A percentile compares a stretch with the other conserved stretches of the same genome.
Evolutionary conservation across 1,139 yeast genomes (phyloP).

Genomic region (Suhomyces panamericanus): DNA sequence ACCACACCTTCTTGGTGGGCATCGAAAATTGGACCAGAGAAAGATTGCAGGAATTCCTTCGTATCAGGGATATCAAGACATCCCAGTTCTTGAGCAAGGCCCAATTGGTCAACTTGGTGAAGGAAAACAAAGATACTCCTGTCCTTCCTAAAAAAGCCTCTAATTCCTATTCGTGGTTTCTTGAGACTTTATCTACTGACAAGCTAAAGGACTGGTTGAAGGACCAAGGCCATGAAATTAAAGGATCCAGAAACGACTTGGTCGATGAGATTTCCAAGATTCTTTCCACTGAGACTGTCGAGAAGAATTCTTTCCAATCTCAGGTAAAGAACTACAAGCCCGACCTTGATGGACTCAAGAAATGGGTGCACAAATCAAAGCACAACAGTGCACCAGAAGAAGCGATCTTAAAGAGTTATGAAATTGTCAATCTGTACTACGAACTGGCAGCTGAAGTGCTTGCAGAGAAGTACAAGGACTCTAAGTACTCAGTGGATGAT

Average conservation of each 20-base stretch:
- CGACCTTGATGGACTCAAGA: slow-evolving; percentile 20
- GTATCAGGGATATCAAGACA: slow-evolving; percentile 49
- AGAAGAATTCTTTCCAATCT: slow-evolving; percentile 10
- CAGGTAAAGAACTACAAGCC: slow-evolving; percentile 24
- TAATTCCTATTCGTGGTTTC: slow-evolving; percentile 21
- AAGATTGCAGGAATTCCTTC: slow-evolving; percentile 51
- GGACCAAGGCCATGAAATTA: slow-evolving; percentile 25
- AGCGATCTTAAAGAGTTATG: slow-evolving; percentile 21
- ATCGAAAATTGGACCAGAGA: slow-evolving; percentile 50
- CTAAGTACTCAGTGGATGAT: slow-evolving; percentile 21
- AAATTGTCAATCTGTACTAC: slow-evolving; percentile 42
- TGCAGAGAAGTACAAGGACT: slow-evolving; percentile 23
- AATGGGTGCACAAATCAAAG: slow-evolving; percentile 13
- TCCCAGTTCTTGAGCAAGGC: slow-evolving; percentile 48
- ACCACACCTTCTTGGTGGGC: slow-evolving; percentile 47
- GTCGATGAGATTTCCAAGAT: slow-evolving; percentile 10
- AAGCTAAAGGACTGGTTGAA: slow-evolving; percentile 26
- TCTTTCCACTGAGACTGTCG: neutral
- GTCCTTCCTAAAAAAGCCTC: slow-evolving; percentile 26
- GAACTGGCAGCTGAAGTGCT: slow-evolving; percentile 37
- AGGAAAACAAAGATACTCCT: slow-evolving; percentile 44
- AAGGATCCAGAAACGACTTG: slow-evolving; percentile 28
- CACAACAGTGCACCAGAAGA: slow-evolving; percentile 22
- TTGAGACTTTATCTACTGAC: slow-evolving; percentile 24
- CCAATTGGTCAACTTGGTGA: slow-evolving; percentile 49